Evolutionary conservation across 2,329 filamentous ascomycete genomes (phyloP), one percentile per base, ranked within the genome.

Genomic region (Epicoccum nigrum): DNA sequence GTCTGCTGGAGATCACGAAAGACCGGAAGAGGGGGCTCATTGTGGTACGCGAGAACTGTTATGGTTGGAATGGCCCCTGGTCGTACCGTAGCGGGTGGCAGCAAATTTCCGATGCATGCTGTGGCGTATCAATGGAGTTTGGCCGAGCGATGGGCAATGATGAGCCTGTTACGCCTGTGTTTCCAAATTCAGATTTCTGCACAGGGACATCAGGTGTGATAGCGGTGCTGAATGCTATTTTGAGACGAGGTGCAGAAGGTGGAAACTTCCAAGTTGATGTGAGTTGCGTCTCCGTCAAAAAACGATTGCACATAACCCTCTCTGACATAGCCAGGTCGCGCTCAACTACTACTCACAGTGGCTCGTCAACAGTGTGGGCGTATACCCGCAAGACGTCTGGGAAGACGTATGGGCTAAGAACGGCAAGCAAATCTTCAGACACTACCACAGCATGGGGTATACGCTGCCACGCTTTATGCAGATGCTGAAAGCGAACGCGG

Each of bases 21-120:
- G 65, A 74, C 6, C 67, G 78, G 7, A 71, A 68, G 2, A 63
- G 72, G 17, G 79, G 78, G 0, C 69, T 81, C 17, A 71, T 83
- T 15, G 75, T 80, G 35, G 75, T 78, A 3, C 67, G 76, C 3
- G 80, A 82, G 66, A 82, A 83, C 56, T 82, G 79, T 60, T 83
- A 81, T 53, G 81, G 81, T 0, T 82, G 75, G 72, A 59, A 80
- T 41, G 81, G 80, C 0, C 76, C 77, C 0, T 79, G 76, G 76
- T 63, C 68, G 7, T 65, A 75, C 23, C 67, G 80, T 4, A 76
- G 70, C 30, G 80, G 80, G 1, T 83, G 80, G 80, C 81, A 83
- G 64, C 79, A 81, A 59, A 81, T 83, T 46, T 76, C 73, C 23
- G 79, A 83, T 59, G 76, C 77, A 3, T 65, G 62, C 45, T 63